A percentile compares a stretch with the other conserved stretches of the same genome.
Conservation (phyloP, 495 filamentous ascomycete species). For the Durotheca rogersii region DNA sequence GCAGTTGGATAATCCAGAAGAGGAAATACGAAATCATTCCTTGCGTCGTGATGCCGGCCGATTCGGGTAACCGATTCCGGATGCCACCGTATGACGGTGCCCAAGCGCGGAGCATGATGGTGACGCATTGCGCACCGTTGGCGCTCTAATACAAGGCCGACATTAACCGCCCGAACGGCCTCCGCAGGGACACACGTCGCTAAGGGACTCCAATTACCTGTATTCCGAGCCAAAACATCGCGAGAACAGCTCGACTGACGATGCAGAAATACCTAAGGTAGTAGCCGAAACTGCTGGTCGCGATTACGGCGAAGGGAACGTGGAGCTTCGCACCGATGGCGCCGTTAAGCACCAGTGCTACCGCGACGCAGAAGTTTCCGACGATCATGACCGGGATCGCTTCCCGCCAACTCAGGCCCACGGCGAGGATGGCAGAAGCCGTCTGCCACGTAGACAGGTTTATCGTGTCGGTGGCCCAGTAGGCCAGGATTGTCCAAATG, state of each 20-base stretch:
- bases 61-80: slow-evolving; percentile 55
- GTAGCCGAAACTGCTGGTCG: slow-evolving; percentile 67
- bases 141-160: slow-evolving; percentile 53
- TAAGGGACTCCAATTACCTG: slow-evolving; percentile 21
- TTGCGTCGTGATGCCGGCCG: slow-evolving; percentile 63
- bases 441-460: slow-evolving; percentile 64
- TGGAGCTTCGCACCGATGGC: slow-evolving; percentile 63
- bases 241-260: slow-evolving; percentile 64
- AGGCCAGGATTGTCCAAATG: slow-evolving; percentile 52
- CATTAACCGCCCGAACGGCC: not conserved
- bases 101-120: slow-evolving; percentile 67
- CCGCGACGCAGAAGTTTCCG: slow-evolving; percentile 61
- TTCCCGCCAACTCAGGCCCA: slow-evolving; percentile 63
- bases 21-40: slow-evolving; percentile 66
- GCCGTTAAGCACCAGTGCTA: slow-evolving; percentile 64
- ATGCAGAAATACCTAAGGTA: slow-evolving; percentile 69
- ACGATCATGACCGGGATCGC: slow-evolving; percentile 61
- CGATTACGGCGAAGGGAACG: slow-evolving; percentile 67
- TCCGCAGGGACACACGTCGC: not conserved
- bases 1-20: slow-evolving; percentile 59
- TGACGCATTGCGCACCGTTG: slow-evolving; percentile 64
- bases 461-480: slow-evolving; percentile 66
- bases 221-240: slow-evolving; percentile 73
- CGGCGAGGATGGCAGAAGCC: slow-evolving; percentile 60
- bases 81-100: slow-evolving; percentile 62